Evolutionary conservation across 306 rosid genomes (phyloP), one percentile per base, ranked within the genome.

Genomic region (Biancaea sappan): DNA sequence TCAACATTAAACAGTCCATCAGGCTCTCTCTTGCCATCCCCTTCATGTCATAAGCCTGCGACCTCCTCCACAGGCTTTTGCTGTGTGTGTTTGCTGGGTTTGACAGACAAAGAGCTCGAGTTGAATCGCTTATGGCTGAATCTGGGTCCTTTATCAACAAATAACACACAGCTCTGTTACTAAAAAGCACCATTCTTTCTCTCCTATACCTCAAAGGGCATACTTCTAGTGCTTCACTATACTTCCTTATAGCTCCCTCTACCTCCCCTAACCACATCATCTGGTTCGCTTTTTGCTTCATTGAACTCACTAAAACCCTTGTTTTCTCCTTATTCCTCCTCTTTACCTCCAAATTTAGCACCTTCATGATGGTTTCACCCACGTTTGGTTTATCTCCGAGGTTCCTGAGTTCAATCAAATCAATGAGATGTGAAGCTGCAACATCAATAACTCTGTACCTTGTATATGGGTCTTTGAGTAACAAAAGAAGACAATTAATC

Each of bases 41-140:
- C 18, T 60, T 60, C 66, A 60, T 60, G 66, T 60, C 66, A 34
- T 60, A 34, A n/a, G 66, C 66, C 46, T 60, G 46, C 18, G 66
- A 34, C 16, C 66, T 60, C 16, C 46, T 60, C 66, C 46, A 60
- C 3, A 60, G 66, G 66, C 46, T 60, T 40, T 34, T 60, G 15
- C 66, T 8, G 26, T 34, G 46, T 18, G 66, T n/a, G 66, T 60
- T 60, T 11, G 26, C 46, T 32, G 46, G 66, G 0, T 34, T 34
- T 1, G 14, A 60, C 4, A 60, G 28, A 28, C 46, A 15, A n/a
- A 60, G 66, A 60, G 66, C 46, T 60, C 66, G 41, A 12, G 66
- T 60, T 60, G 66, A 9, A 15, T 34, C 46, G 1, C 46, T 60
- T 0, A 60, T 60, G 46, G 66, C 66, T 18, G 66, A 34, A 34